phyloP scores from a whole-genome alignment of 2,329 filamentous ascomycete species.

The Trichoderma citrinoviride region DNA sequence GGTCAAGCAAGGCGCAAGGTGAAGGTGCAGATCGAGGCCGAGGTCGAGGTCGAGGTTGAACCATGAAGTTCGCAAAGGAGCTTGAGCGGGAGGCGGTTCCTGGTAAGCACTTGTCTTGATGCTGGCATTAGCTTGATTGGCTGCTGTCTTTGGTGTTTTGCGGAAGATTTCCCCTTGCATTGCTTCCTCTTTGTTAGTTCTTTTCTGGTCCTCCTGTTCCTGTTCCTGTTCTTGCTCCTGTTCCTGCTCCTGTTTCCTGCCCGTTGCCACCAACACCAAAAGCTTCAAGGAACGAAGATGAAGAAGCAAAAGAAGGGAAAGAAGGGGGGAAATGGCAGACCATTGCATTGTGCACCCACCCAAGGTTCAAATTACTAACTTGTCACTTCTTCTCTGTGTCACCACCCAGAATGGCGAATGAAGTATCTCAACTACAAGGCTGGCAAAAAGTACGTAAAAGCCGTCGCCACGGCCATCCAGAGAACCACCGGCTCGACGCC shows the following conservation, averaged over 20 bases:
- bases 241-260: not conserved
- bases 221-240: not conserved
- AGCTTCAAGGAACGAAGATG: not conserved
- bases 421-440: slow-evolving; percentile 96
- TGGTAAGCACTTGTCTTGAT: slow-evolving; percentile 43
- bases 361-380: not conserved
- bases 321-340: too few species aligned
- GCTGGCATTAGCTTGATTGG: not conserved
- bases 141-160: not conserved
- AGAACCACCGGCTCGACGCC: slow-evolving; percentile 54
- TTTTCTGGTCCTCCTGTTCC: not conserved
- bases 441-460: slow-evolving; percentile 92
- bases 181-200: not conserved
- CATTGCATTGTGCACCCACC: not conserved
- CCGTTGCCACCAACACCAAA: not conserved
- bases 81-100: slow-evolving; percentile 85
- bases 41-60: not conserved
- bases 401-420: slow-evolving; percentile 72
- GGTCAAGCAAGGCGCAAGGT: not conserved
- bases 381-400: not conserved
- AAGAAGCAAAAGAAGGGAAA: slow-evolving; percentile 1
- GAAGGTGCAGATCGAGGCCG: too few species aligned
- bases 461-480: slow-evolving; percentile 69
- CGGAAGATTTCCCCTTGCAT: not conserved
- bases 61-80: slow-evolving; percentile 71